Base-by-base conservation (phyloP, 805 yeast species). In the Candida glaebosa region DNA sequence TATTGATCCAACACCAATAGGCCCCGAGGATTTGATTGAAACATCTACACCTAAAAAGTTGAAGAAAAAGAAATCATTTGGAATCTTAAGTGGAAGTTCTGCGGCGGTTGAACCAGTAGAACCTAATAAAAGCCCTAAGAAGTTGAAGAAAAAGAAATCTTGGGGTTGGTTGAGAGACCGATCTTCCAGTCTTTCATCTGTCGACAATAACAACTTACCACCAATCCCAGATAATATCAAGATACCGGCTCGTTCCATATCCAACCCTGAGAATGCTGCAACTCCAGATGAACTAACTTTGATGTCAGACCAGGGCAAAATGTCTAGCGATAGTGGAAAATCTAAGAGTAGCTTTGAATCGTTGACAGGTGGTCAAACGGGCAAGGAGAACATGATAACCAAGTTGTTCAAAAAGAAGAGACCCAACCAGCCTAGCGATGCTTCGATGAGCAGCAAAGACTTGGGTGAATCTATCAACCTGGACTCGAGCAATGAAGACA, bases 161-260 rank as follows among this genome's bases (percentile, higher is more conserved):
- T 69, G 74, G 74, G 59, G 61, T 7, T 69, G 74, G 75, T 48
- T 65, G 19, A 49, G 55, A 40, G 58, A 60, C 31, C 51, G 68
- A 31, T 55, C 66, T 1, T 48, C 56, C 2, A 63, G 69, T 46
- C 43, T 61, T 5, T 61, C 69, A 3, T 51, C 63, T 4, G 43
- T 50, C 3, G 69, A 65, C 10, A 28, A 16, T 17, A 16, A 20
- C 10, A 40, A 39, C 33, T 49, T 60, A 16, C 50, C 64, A 1
- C 44, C 59, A 8, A 49, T 57, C 9, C 55, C 56, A 10, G 63
- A 60, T 33, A 25, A 50, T 16, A 32, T 36, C 7, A 32, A 39
- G 19, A 22, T 35, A 5, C 63, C 65, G 8, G 36, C 52, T 7
- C 43, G 74, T 40, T 66, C 73, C 6, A 61, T 67, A 8, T 67